Percentiles rank a stretch among this genome's conserved stretches.
These are phyloP conservation scores for Encephalitozoon cuniculi DNA, from an alignment of 371 early-diverging fungal species.

Conservation along the genomic window DNA sequence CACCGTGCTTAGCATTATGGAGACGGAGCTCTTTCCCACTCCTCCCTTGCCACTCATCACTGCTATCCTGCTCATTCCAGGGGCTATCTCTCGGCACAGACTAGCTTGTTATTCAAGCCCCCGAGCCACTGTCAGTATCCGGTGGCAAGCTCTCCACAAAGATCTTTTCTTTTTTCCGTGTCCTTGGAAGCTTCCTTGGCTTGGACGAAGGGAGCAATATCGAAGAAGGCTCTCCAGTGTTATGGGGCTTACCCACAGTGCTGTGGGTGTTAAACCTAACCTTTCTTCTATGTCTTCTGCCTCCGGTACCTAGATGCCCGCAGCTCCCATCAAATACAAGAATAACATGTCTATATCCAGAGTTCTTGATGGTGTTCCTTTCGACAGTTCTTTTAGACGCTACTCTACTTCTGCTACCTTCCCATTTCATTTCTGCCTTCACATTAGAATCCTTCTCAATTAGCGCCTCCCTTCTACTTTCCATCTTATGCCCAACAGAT, in stretches of 20 bases:
- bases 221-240: not conserved
- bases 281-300: not conserved
- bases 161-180: not conserved
- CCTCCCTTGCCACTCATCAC: slow-evolving; percentile 96
- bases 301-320: not conserved
- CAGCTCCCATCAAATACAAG: not conserved
- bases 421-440: not conserved
- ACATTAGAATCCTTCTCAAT: not conserved
- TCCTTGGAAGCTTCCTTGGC: not conserved
- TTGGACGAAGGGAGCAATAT: not conserved
- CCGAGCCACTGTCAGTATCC: not conserved
- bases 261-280: too few species aligned
- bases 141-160: not conserved
- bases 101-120: not conserved
- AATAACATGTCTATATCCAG: slow-evolving; percentile 25
- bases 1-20: slow-evolving; percentile 61
- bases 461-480: not conserved
- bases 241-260: not conserved
- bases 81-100: not conserved
- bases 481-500: not conserved
- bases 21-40: slow-evolving; percentile 78
- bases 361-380: slow-evolving; percentile 29
- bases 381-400: not conserved
- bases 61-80: slow-evolving; percentile 44
- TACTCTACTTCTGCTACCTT: too few species aligned